Conservation (phyloP, 108 stramenopile species). For the Craspedostauros australis region DNA sequence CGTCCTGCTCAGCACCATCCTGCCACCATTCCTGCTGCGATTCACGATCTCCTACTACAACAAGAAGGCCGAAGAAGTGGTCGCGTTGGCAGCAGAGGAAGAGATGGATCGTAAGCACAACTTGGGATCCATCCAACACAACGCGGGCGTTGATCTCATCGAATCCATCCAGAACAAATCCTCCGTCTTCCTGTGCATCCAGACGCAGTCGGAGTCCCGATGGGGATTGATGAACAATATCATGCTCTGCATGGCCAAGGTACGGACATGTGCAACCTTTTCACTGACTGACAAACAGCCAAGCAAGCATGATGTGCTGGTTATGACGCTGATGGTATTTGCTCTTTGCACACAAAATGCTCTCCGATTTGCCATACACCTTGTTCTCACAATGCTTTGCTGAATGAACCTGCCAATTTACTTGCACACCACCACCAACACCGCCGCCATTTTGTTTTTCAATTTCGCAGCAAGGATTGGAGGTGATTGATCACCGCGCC, state of each 20-base stretch:
- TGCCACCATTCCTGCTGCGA: slow-evolving; percentile 65
- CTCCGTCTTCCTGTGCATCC: slow-evolving; percentile 63
- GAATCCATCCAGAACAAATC: slow-evolving; percentile 29
- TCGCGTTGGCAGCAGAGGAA: slow-evolving; percentile 40
- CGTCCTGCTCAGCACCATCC: slow-evolving; percentile 66
- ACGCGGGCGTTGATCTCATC: slow-evolving; percentile 4
- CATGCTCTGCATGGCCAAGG: slow-evolving; percentile 38
- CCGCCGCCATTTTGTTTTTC: not conserved
- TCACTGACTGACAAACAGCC: too few species aligned
- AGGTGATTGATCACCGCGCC: slow-evolving; percentile 73
- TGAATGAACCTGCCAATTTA: not conserved
- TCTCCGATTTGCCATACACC: too few species aligned
- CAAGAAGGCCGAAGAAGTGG: slow-evolving; percentile 46
- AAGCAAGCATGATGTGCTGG: too few species aligned
- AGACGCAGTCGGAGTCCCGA: slow-evolving; percentile 58
- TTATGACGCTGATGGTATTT: too few species aligned
- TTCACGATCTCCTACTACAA: slow-evolving; percentile 68
- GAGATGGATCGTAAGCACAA: slow-evolving; percentile 29
- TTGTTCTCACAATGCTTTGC: too few species aligned
- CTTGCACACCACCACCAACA: too few species aligned
- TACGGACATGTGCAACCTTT: too few species aligned
- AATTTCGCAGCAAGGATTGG: slow-evolving; percentile 33
- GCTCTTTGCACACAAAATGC: too few species aligned
- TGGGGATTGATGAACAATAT: slow-evolving; percentile 64
- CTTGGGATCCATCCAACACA: slow-evolving; percentile 7